These are phyloP conservation scores for Populus tomentosa DNA, from an alignment of 441 rosid genomes.

Conservation along the genomic window DNA sequence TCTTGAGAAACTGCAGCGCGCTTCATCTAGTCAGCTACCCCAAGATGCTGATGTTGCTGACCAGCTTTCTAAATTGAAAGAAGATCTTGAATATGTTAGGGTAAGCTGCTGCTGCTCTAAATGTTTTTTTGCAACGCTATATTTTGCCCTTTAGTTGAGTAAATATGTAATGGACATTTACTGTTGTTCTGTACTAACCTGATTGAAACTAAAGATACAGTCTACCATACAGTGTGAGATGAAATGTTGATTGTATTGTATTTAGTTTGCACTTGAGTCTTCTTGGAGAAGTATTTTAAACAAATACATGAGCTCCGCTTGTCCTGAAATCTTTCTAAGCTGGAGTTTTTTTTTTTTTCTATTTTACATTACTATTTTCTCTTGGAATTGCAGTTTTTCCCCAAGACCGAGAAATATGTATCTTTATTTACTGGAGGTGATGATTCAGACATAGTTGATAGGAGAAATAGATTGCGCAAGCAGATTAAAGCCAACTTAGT, in stretches of 20 bases:
- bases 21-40: conserved; percentile 53
- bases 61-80: conserved; percentile 80
- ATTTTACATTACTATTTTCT: not conserved
- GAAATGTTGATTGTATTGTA: not conserved
- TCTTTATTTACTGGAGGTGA: conserved; percentile 83
- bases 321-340: too few relatives aligned
- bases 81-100: conserved; percentile 96
- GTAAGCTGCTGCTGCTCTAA: conserved; percentile 29
- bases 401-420: conserved; percentile 94
- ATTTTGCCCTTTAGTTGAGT: not conserved
- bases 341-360: too few relatives aligned
- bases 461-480: conserved; percentile 79
- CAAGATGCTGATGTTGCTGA: conserved; percentile 61
- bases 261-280: not conserved
- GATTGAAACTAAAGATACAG: not conserved
- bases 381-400: conserved; percentile 67
- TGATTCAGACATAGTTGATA: conserved; percentile 55
- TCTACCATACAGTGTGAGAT: not conserved
- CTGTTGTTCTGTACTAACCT: not conserved
- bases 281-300: not conserved
- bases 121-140: not conserved
- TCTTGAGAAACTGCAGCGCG: conserved; percentile 84
- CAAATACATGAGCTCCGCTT: not conserved
- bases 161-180: not conserved
- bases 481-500: conserved; percentile 88